Conservation (phyloP, 352 stramenopile species). For the Globisporangium spiculum region DNA sequence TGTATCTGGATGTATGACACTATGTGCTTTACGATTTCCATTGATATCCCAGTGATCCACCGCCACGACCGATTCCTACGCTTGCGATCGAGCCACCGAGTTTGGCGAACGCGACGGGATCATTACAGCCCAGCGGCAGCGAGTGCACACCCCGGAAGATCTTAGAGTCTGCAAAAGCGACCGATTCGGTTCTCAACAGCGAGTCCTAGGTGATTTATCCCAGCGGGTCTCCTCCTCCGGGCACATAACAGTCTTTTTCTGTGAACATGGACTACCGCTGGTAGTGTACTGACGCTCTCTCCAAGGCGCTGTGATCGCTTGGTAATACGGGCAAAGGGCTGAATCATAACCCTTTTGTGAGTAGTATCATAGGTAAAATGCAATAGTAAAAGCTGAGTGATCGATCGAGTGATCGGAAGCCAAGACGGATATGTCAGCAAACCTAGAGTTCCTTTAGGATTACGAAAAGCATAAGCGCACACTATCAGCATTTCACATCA, state of each 20-base stretch:
- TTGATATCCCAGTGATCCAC: constrained; percentile 35
- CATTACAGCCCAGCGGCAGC: constrained; percentile 6
- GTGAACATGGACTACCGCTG: neutral
- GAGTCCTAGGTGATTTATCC: constrained; percentile 1
- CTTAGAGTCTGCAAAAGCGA: constrained; percentile 45
- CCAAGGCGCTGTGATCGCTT: neutral
- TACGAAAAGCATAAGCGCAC: neutral
- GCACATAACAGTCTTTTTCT: neutral
- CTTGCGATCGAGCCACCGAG: constrained; percentile 2
- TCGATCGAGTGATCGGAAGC: neutral
- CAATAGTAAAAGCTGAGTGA: neutral
- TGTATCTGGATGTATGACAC: too few relatives aligned
- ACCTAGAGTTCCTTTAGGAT: neutral
- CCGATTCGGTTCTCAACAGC: constrained; percentile 45
- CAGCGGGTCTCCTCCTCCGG: neutral
- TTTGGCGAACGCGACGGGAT: constrained; percentile 11
- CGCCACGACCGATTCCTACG: constrained; percentile 13
- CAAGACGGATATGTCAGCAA: neutral
- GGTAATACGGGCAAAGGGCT: neutral
- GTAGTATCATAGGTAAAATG: neutral
- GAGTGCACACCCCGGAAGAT: constrained; percentile 53
- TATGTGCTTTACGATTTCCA: neutral
- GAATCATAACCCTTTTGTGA: neutral
- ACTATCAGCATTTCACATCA: neutral
- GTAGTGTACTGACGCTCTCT: neutral